Evolutionary conservation across 2,329 filamentous ascomycete genomes (phyloP).

Genomic region (Laburnicola sp.): DNA sequence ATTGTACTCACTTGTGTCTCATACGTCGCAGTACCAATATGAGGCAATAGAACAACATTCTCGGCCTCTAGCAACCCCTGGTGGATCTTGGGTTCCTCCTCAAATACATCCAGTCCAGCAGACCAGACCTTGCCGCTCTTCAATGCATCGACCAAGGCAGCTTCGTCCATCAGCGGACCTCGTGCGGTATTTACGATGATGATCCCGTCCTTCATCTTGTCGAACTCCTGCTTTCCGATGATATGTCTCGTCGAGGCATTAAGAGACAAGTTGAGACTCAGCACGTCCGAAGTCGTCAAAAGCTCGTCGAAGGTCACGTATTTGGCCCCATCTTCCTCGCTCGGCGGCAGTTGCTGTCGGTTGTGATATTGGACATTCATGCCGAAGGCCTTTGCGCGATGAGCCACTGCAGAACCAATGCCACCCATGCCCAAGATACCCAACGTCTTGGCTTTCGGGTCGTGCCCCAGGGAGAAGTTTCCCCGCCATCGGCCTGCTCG

Average conservation of each 20-base stretch:
- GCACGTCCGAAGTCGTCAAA: conserved; percentile 69
- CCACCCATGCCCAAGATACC: conserved; percentile 87
- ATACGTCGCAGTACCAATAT: conserved; percentile 82
- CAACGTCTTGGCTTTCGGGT: conserved; percentile 76
- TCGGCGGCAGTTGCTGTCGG: conserved; percentile 61
- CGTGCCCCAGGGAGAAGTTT: conserved; percentile 66
- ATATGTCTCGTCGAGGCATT: conserved; percentile 80
- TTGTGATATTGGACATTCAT: conserved; percentile 79
- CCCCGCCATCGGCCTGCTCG: conserved; percentile 71
- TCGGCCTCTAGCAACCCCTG: conserved; percentile 71
- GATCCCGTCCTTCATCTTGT: conserved; percentile 75
- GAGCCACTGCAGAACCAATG: conserved; percentile 76
- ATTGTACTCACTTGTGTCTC: no score
- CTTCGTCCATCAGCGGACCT: conserved; percentile 81
- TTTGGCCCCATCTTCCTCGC: conserved; percentile 60
- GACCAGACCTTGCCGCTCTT: conserved; percentile 69
- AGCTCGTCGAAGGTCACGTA: conserved; percentile 76
- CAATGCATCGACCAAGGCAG: conserved; percentile 73
- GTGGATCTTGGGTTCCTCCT: conserved; percentile 77
- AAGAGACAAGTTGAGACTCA: conserved; percentile 78
- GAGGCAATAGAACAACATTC: conserved; percentile 74
- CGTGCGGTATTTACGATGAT: conserved; percentile 82
- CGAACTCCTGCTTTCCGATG: conserved; percentile 71
- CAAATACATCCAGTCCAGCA: conserved; percentile 78
- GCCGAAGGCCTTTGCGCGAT: conserved; percentile 73